Conservation (phyloP, 1,139 yeast species). For the Geotrichum candidum region DNA sequence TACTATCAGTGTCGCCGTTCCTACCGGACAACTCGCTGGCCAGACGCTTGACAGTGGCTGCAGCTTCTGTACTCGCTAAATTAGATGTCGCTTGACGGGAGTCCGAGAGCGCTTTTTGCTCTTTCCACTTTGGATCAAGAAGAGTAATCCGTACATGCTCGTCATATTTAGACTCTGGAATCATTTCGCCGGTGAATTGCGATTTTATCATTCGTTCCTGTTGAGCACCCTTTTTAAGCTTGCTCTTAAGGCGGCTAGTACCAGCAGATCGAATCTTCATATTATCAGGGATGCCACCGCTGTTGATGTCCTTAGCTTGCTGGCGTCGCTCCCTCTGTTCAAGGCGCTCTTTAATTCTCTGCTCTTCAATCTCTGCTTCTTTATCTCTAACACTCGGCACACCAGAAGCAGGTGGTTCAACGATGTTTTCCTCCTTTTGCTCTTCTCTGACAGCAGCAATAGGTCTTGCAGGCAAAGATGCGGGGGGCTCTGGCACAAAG, state of each 20-base stretch:
- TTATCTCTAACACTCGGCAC: constrained; percentile 3
- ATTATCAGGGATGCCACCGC: constrained; percentile 36
- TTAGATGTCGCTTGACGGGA: constrained; percentile 58
- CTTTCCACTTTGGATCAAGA: constrained; percentile 72
- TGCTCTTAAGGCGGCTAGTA: constrained; percentile 45
- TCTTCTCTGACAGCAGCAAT: background rate
- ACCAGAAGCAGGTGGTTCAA: background rate
- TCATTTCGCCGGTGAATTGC: constrained; percentile 63
- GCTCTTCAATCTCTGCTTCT: constrained; percentile 12
- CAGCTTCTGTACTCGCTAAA: constrained; percentile 62
- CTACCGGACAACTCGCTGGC: constrained; percentile 34
- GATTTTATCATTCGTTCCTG: constrained; percentile 50
- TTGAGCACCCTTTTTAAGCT: constrained; percentile 27
- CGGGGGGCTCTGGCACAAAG: constrained; percentile 22
- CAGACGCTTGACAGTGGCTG: constrained; percentile 64
- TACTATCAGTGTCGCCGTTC: constrained; percentile 1
- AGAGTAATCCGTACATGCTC: constrained; percentile 66
- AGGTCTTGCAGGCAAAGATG: background rate
- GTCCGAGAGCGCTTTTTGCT: constrained; percentile 58
- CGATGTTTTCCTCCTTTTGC: background rate
- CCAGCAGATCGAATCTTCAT: constrained; percentile 68
- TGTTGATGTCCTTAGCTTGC: constrained; percentile 27
- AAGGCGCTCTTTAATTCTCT: constrained; percentile 13
- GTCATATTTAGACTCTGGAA: constrained; percentile 69
- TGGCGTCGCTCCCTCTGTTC: constrained; percentile 14